These are phyloP conservation scores for Saccharomycopsis schoenii DNA, from an alignment of 805 yeast species.

Conservation along the genomic window DNA sequence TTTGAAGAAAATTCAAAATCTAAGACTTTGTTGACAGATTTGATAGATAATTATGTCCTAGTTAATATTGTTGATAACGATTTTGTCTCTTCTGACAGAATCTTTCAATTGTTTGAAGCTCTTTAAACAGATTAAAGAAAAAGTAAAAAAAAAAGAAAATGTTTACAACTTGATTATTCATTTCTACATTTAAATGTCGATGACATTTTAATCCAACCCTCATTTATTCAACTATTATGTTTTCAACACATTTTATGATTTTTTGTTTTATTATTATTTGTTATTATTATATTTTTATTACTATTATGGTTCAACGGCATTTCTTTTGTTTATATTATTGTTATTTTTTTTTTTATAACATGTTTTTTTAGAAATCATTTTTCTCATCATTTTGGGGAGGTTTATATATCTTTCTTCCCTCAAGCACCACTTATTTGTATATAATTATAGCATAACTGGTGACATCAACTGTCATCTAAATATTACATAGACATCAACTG, in stretches of 20 bases:
- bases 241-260: background rate
- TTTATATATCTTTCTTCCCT: background rate
- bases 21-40: conserved; percentile 32
- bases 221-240: background rate
- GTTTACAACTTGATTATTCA: background rate
- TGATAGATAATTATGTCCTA: conserved; percentile 55
- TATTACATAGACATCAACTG: conserved; percentile 16
- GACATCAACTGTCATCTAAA: conserved; percentile 15
- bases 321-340: conserved; percentile 5
- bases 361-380: background rate
- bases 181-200: background rate
- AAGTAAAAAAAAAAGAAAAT: background rate
- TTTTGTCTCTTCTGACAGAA: conserved; percentile 47
- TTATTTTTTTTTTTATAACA: background rate
- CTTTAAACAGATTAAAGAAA: background rate
- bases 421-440: background rate
- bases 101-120: conserved; percentile 41
- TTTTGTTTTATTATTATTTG: background rate
- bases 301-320: conserved; percentile 15
- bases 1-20: conserved; percentile 31
- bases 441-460: conserved; percentile 4
- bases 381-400: background rate
- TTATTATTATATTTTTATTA: background rate
- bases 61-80: conserved; percentile 90
- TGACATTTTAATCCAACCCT: background rate